Conservation (phyloP, 208 protist species). For the Porcisia hertigi region DNA sequence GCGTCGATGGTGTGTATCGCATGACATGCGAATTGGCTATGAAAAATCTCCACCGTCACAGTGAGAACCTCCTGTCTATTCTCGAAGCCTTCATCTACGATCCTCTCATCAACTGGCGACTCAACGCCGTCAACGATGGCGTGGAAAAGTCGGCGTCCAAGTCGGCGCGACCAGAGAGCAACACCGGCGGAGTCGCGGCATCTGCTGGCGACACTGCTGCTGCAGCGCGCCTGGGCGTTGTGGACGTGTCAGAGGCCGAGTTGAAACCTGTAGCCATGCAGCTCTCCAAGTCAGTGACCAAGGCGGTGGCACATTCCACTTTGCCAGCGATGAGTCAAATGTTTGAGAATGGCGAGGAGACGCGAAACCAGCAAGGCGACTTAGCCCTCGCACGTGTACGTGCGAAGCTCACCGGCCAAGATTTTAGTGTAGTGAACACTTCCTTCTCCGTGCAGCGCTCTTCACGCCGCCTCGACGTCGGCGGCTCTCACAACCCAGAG, state of each 20-base stretch:
- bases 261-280: conserved; percentile 59
- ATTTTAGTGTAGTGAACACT: conserved; percentile 75
- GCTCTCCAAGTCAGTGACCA: conserved; percentile 73
- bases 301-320: conserved; percentile 29
- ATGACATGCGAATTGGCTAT: conserved; percentile 98
- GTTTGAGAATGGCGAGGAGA: conserved; percentile 62
- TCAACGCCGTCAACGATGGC: conserved; percentile 58
- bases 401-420: conserved; percentile 87
- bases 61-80: conserved; percentile 98
- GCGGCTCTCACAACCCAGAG: conserved; percentile 27
- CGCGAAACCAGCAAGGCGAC: conserved; percentile 84
- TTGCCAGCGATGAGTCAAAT: conserved; percentile 21
- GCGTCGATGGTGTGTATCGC: conserved; percentile 99
- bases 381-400: conserved; percentile 82
- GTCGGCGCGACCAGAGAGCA: conserved; percentile 21
- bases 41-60: conserved; percentile 97
- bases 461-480: conserved; percentile 33
- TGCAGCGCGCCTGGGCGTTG: conserved; percentile 11
- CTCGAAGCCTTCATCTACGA: conserved; percentile 99
- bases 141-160: conserved; percentile 24
- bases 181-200: conserved; percentile 2
- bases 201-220: conserved; percentile 8
- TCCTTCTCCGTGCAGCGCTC: conserved; percentile 59
- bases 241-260: conserved; percentile 15
- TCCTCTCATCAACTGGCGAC: conserved; percentile 99